These are phyloP conservation scores for Lojkania enalia DNA, from an alignment of 2,329 filamentous ascomycete genomes.

Conservation along the genomic window DNA sequence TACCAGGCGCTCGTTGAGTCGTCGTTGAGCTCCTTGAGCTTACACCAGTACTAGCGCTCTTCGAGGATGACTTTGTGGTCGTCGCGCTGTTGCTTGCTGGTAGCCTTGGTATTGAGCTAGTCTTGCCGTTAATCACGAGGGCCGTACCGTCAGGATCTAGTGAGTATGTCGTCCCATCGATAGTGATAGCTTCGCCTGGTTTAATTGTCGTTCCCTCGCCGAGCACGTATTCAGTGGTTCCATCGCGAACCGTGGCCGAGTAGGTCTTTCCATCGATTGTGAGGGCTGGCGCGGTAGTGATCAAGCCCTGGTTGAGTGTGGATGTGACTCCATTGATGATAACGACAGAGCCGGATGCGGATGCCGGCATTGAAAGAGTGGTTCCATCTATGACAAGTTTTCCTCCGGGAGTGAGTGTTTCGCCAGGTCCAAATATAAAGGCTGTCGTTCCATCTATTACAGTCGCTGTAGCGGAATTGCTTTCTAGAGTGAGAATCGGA, in stretches of 20 bases:
- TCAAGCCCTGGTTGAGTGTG: conserved; percentile 19
- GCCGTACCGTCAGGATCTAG: conserved; percentile 31
- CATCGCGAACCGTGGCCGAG: conserved; percentile 25
- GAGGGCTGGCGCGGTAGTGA: conserved; percentile 27
- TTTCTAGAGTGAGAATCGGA: conserved; percentile 19
- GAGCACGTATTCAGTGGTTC: conserved; percentile 31
- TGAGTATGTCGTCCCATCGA: conserved; percentile 35
- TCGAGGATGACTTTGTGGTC: conserved; percentile 9
- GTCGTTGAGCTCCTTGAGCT: conserved; percentile 11
- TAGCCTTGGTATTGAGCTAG: conserved; percentile 27
- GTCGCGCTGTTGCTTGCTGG: conserved; percentile 34
- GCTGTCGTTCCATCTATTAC: conserved; percentile 27
- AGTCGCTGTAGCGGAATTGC: conserved; percentile 16
- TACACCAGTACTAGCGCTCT: conserved; percentile 8
- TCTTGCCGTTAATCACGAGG: conserved; percentile 37
- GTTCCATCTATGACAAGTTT: conserved; percentile 33
- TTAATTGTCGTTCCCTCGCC: conserved; percentile 26
- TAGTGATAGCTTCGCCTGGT: conserved; percentile 26
- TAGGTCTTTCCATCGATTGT: conserved; percentile 34
- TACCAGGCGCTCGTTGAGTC: conserved; percentile 15
- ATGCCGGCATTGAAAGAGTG: conserved; percentile 28
- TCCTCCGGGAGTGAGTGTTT: conserved; percentile 34
- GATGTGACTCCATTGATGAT: conserved; percentile 34
- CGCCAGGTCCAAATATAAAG: conserved; percentile 25
- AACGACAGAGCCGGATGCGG: conserved; percentile 28